A percentile compares a stretch with the other conserved stretches of the same genome.
phyloP scores from a whole-genome alignment of 768 basidiomycete genomes.

The Gloeopeniophorella convolvens region DNA sequence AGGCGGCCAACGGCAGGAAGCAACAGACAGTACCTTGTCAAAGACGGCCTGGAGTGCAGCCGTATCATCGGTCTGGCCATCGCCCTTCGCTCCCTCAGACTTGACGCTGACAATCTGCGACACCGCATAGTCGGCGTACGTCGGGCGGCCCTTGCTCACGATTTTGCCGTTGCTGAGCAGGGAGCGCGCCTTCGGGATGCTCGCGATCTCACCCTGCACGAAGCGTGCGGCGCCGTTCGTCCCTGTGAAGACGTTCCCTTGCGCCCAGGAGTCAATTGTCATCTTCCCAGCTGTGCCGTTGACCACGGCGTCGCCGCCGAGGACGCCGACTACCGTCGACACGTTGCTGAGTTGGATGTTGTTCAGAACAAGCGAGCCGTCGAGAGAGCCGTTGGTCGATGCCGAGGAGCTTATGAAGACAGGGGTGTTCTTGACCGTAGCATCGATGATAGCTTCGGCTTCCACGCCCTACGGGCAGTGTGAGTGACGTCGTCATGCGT shows the following conservation, averaged over 20 bases:
- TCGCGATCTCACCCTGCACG: slow-evolving; percentile 42
- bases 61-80: slow-evolving; percentile 74
- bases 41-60: slow-evolving; percentile 59
- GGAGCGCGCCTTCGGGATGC: slow-evolving; percentile 47
- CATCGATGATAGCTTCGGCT: slow-evolving; percentile 59
- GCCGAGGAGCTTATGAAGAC: slow-evolving; percentile 51
- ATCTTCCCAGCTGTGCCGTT: slow-evolving; percentile 54
- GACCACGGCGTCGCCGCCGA: slow-evolving; percentile 45
- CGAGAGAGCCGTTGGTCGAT: slow-evolving; percentile 39
- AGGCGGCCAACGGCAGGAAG: neutral
- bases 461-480: slow-evolving; percentile 60
- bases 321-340: slow-evolving; percentile 52
- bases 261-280: slow-evolving; percentile 66
- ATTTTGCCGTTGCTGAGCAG: no score
- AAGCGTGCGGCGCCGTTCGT: slow-evolving; percentile 38
- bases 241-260: slow-evolving; percentile 67
- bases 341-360: slow-evolving; percentile 58
- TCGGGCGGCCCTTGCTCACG: no score
- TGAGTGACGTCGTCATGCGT: no score
- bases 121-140: slow-evolving; percentile 51
- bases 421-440: slow-evolving; percentile 50
- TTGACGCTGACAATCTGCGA: slow-evolving; percentile 68
- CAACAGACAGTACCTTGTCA: slow-evolving; percentile 35
- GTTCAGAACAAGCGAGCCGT: slow-evolving; percentile 59
- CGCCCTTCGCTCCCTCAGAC: slow-evolving; percentile 63